Percentiles rank a stretch among this genome's conserved stretches.
These are phyloP conservation scores for Talaromyces piceae DNA, from an alignment of 2,329 filamentous ascomycete species.

Conservation along the genomic window DNA sequence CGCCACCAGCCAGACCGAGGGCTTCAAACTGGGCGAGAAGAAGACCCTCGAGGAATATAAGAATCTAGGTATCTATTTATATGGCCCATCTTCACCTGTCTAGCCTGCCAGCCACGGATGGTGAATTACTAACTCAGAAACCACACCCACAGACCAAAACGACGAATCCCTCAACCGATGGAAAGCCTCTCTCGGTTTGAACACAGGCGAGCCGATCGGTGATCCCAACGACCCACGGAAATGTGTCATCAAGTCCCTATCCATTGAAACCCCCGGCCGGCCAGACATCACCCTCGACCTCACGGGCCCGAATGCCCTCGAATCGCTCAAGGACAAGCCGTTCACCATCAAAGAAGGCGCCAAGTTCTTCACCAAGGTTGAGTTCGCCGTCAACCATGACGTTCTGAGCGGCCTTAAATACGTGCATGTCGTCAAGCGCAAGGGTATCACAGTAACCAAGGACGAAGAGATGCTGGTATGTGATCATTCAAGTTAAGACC, in stretches of 20 bases:
- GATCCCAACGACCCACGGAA: constrained; percentile 77
- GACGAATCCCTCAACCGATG: constrained; percentile 96
- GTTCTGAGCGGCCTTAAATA: constrained; percentile 94
- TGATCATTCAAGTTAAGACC: constrained; percentile 21
- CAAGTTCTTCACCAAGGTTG: constrained; percentile 87
- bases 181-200: constrained; percentile 91
- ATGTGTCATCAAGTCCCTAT: constrained; percentile 87
- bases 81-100: background rate
- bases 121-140: background rate
- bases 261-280: constrained; percentile 77
- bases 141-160: constrained; percentile 48
- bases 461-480: constrained; percentile 95
- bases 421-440: constrained; percentile 85
- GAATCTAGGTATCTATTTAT: constrained; percentile 86
- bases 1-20: constrained; percentile 78
- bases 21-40: constrained; percentile 98
- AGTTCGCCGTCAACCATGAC: constrained; percentile 94
- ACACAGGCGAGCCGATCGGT: constrained; percentile 60
- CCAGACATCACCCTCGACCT: constrained; percentile 84
- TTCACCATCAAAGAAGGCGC: constrained; percentile 97
- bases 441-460: constrained; percentile 81
- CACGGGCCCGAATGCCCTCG: constrained; percentile 62
- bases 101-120: background rate
- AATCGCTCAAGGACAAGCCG: constrained; percentile 76
- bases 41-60: constrained; percentile 94